Base-by-base conservation (phyloP, 129 eudicot genomes). In the Scalesia atractyloides region DNA sequence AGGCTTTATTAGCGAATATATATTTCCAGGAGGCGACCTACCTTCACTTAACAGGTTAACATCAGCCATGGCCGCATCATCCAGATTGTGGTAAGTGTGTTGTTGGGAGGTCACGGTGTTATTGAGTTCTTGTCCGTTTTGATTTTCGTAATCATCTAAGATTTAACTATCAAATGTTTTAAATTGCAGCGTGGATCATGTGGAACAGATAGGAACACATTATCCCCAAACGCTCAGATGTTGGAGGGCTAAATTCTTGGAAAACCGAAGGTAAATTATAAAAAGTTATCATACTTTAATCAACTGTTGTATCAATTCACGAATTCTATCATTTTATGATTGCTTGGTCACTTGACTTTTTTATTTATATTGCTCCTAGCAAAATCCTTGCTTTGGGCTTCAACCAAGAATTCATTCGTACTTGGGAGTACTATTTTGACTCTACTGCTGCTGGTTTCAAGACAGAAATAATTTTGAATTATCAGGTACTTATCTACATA, bases 391-490 rank as follows among this genome's bases (percentile, higher is more conserved):
- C 79, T 56, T 62, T 91, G 74, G 96, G 97, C 7, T 91, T 91
- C 74, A 69, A 87, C 64, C 83, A 91, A 52, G 88, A 91, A 82
- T 91, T 91, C 83, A 83, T 91, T 53, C 72, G 95, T 49, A 83
- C 88, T 15, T 91, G 89, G 91, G 97, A 87, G 62, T 90, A 83
- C 57, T 90, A 87, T 69, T 87, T 90, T 47, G 94, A 87, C 64
- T 83, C 76, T 19, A 77, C 82, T 70, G 91, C 88, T 19, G 89
- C 95, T 8, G 97, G 95, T 5, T 91, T 87, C 70, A 91, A 76
- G 76, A 59, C 91, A 0, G 67, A 58, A 12, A 82, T 85, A 6
- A 83, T 91, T 3, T 82, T 83, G 52, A 49, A 78, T 69, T 91
- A 91, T 37, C 95, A 91, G 97, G 95, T 82, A 85, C 52, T 0